Percentiles rank a stretch among this genome's conserved stretches.
Conservation (phyloP, 2,329 filamentous ascomycete species). For the Ophiosphaerella narmari region DNA sequence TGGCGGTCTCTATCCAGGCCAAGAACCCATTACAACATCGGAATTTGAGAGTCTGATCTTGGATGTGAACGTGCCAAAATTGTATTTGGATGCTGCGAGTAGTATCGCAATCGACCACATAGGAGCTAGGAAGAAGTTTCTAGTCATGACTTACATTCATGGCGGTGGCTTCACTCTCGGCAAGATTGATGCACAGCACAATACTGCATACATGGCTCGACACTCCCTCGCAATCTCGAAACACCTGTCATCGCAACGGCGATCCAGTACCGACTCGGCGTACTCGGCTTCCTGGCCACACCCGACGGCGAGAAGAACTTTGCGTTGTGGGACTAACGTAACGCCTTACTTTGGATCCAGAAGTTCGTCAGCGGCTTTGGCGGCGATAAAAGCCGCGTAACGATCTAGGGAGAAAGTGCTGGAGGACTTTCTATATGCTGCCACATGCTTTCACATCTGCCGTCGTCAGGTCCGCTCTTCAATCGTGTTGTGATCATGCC, state of each 20-base stretch:
- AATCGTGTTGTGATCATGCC: conserved; percentile 25
- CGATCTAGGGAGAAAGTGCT: conserved; percentile 52
- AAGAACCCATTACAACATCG: conserved; percentile 4
- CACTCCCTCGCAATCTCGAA: conserved; percentile 25
- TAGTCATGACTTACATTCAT: conserved; percentile 58
- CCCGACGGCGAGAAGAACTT: conserved; percentile 41
- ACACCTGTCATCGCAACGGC: conserved; percentile 20
- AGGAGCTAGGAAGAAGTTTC: conserved; percentile 36
- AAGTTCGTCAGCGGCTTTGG: conserved; percentile 43
- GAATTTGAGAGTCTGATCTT: conserved; percentile 27
- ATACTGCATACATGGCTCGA: conserved; percentile 24
- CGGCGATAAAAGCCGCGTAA: conserved; percentile 37
- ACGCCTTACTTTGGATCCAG: conserved; percentile 44
- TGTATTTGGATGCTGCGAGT: conserved; percentile 5
- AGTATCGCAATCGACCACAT: too few species aligned
- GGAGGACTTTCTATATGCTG: conserved; percentile 44
- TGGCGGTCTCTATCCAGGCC: conserved; percentile 19
- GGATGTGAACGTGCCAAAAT: conserved; percentile 29
- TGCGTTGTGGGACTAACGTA: conserved; percentile 36
- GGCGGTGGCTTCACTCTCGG: conserved; percentile 56
- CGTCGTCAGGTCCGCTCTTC: conserved; percentile 21
- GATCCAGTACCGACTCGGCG: conserved; percentile 35
- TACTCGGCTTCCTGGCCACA: conserved; percentile 46
- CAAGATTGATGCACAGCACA: conserved; percentile 30
- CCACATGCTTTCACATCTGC: conserved; percentile 26